Conservation (phyloP, 1,139 yeast genomes). For the Oligophagozyma castellii region DNA sequence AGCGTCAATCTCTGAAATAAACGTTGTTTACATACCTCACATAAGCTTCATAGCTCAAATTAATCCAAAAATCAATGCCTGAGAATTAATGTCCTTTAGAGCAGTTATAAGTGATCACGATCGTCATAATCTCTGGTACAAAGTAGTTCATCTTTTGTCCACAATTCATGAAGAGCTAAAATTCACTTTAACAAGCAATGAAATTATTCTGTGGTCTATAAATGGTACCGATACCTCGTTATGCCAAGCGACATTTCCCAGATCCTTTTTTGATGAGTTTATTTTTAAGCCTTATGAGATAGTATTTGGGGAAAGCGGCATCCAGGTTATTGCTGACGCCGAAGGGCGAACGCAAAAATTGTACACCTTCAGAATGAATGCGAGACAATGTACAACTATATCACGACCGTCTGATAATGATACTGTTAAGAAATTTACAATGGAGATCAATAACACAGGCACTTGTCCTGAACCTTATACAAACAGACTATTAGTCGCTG, state of each 20-base stretch:
- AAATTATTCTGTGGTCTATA: constrained; percentile 18
- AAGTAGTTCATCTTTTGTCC: constrained; percentile 16
- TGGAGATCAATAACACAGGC: constrained; percentile 21
- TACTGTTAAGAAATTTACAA: constrained; percentile 25
- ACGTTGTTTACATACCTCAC: no score
- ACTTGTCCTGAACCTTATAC: constrained; percentile 22
- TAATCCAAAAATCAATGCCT: no score
- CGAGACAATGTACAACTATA: constrained; percentile 36
- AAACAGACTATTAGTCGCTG: constrained; percentile 34
- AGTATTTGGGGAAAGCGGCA: constrained; percentile 23
- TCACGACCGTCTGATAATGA: constrained; percentile 37
- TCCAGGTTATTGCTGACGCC: constrained; percentile 17
- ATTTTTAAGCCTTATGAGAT: constrained; percentile 19
- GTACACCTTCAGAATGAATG: constrained; percentile 35
- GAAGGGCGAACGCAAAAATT: constrained; percentile 13
- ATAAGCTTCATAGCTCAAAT: no score
- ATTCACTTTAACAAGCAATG: constrained; percentile 17
- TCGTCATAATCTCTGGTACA: constrained; percentile 19
- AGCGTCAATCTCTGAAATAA: no score
- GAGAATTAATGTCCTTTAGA: constrained; percentile 23
- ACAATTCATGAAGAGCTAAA: constrained; percentile 17
- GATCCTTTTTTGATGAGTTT: constrained; percentile 16
- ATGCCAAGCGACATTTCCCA: constrained; percentile 16
- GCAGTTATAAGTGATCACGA: constrained; percentile 15
- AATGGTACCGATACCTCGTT: constrained; percentile 21